Evolutionary conservation across 2,329 filamentous ascomycete genomes (phyloP).

Genomic region (Clarireedia sp.): DNA sequence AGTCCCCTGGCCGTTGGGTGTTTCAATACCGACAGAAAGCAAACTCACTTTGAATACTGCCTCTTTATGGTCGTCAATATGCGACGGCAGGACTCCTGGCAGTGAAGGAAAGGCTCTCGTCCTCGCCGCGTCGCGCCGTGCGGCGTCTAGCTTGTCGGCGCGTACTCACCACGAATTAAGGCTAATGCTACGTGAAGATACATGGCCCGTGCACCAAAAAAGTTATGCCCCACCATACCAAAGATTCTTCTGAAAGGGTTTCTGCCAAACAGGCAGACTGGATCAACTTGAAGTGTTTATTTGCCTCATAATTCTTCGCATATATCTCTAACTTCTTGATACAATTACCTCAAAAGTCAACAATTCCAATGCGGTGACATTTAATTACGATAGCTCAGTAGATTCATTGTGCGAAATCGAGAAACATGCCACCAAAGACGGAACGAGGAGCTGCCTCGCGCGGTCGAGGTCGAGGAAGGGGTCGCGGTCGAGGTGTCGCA

Average conservation of each 20-base stretch:
- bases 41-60: no score
- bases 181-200: neutral
- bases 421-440: conserved; percentile 24
- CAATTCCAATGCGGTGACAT: neutral
- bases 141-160: neutral
- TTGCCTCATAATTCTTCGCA: neutral
- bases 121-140: neutral
- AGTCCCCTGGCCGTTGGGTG: no score
- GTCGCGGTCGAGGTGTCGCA: conserved; percentile 16
- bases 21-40: no score
- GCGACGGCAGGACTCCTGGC: no score
- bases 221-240: conserved; percentile 10
- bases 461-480: conserved; percentile 15
- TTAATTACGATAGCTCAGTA: neutral
- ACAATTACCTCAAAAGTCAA: neutral
- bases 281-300: neutral
- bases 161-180: neutral
- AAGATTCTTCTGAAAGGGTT: neutral
- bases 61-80: no score
- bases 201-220: conserved; percentile 4
- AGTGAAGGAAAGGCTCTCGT: no score
- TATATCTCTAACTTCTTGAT: neutral
- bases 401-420: neutral
- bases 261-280: neutral
- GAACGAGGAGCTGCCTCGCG: conserved; percentile 13